Evolutionary conservation across 2,329 filamentous ascomycete species (phyloP), one percentile per base, ranked within the genome.

Genomic region (Aspergillus brasiliensis): DNA sequence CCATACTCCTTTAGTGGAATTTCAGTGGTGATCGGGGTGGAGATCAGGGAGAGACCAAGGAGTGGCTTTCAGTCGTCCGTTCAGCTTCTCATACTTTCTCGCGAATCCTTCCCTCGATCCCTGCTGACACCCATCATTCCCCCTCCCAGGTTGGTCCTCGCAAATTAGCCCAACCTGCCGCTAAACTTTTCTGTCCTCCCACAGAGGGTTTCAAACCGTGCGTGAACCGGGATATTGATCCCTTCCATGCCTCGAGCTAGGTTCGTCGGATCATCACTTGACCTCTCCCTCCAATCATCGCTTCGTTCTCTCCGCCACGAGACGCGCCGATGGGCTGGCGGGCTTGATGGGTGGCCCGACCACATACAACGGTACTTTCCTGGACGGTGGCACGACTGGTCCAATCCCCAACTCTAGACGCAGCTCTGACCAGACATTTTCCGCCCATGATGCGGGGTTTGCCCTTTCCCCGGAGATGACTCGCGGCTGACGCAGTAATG

Each of bases 141-240:
- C 2, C 21, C 40, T 23, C 19, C 10, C 13, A 19, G 40, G 19
- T 44, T 44, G 40, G 19, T 23, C 40, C 19, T 44, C 3, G 15
- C 25, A 19, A 34, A 27, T 21, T n/a, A n/a, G 17, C 25, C 27
- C n/a, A 27, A 19, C 8, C 21, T 11, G 46, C 46, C 46, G 13
- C 46, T 8, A 49, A 49, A 49, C 25, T 8, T 49, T 19, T 19
- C n/a, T 49, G 46, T 13, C 23, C 6, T 11, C 46, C 27, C 25
- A 34, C 5, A 31, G 8, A 49, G 25, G 25, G 46, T 49, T 28
- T 49, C 46, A 49, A 27, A 25, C 46, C 46, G 46, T 28, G 23
- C 27, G 15, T 40, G 38, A 38, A 44, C 52, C 17, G 44, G 52
- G 52, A 55, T 55, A 28, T 27, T 27, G 52, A 55, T 55, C 52